A percentile compares a stretch with the other conserved stretches of the same genome.
These are phyloP conservation scores for Corinectria fuckeliana DNA, from an alignment of 2,329 filamentous ascomycete species.

Conservation along the genomic window DNA sequence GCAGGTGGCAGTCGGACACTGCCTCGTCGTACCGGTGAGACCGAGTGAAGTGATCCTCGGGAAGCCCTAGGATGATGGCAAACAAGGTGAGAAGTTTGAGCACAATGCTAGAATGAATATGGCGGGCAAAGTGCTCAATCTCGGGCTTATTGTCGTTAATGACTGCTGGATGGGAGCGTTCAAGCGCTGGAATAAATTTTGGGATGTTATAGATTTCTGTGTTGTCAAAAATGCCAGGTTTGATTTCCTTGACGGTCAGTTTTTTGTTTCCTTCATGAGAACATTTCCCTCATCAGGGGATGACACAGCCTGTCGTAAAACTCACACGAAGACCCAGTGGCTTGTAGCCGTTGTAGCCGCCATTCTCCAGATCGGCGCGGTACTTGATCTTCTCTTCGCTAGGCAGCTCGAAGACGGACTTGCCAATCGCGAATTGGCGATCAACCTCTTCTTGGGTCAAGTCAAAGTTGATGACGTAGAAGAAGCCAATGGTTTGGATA, in stretches of 20 bases:
- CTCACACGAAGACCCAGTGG: no score
- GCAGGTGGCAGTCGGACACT: background rate
- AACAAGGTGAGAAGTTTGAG: conserved; percentile 64
- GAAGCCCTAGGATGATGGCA: conserved; percentile 63
- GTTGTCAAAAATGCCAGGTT: conserved; percentile 47
- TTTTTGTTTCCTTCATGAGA: no score
- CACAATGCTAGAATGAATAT: conserved; percentile 58
- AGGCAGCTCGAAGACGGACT: conserved; percentile 57
- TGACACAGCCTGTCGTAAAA: no score
- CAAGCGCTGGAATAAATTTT: conserved; percentile 30
- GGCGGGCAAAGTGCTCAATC: conserved; percentile 60
- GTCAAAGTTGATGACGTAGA: conserved; percentile 65
- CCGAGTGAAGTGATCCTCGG: conserved; percentile 59
- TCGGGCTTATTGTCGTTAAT: conserved; percentile 57
- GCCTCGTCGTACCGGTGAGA: conserved; percentile 53
- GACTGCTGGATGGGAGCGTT: conserved; percentile 47
- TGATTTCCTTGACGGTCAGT: conserved; percentile 35
- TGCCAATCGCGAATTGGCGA: conserved; percentile 63
- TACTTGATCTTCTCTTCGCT: conserved; percentile 61
- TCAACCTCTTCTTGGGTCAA: conserved; percentile 64
- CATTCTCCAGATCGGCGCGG: conserved; percentile 50
- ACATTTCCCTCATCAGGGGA: no score
- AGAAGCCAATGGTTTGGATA: background rate
- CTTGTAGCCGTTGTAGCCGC: conserved; percentile 62
- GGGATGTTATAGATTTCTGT: conserved; percentile 45